A percentile compares a stretch with the other conserved stretches of the same genome.
Evolutionary conservation across 2,329 filamentous ascomycete genomes (phyloP).

Genomic region (Clarireedia monteithiana): DNA sequence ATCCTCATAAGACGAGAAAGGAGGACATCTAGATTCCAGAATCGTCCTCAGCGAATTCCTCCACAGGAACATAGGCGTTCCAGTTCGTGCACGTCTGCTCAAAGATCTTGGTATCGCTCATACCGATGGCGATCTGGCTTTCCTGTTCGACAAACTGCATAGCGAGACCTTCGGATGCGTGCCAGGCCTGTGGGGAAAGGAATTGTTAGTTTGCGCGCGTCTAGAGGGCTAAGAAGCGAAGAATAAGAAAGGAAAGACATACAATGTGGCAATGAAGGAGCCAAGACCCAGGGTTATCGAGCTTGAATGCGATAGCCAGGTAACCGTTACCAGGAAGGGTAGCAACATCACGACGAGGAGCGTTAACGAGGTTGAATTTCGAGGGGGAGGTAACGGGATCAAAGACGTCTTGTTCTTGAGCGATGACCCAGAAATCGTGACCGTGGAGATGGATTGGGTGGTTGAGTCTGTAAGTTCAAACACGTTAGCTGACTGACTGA

Average conservation of each 20-base stretch:
- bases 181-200: conserved; percentile 33
- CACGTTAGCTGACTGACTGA: not conserved
- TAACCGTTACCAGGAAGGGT: conserved; percentile 33
- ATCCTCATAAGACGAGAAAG: not conserved
- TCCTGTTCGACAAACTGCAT: conserved; percentile 41
- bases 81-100: conserved; percentile 20
- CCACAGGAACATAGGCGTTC: conserved; percentile 14
- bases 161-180: conserved; percentile 45
- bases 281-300: conserved; percentile 29
- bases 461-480: conserved; percentile 7
- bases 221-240: too few species aligned
- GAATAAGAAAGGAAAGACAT: too few species aligned
- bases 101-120: conserved; percentile 15
- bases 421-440: conserved; percentile 41
- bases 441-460: conserved; percentile 42
- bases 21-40: conserved; percentile 20
- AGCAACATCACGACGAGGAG: conserved; percentile 45
- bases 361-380: conserved; percentile 33
- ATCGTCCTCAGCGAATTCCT: conserved; percentile 20
- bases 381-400: conserved; percentile 22
- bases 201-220: too few species aligned
- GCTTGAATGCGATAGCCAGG: conserved; percentile 27
- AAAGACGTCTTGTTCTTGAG: conserved; percentile 35
- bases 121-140: conserved; percentile 14
- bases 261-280: conserved; percentile 32